Base-by-base conservation (phyloP, 768 basidiomycete genomes). In the Tremella yokohamensis region DNA sequence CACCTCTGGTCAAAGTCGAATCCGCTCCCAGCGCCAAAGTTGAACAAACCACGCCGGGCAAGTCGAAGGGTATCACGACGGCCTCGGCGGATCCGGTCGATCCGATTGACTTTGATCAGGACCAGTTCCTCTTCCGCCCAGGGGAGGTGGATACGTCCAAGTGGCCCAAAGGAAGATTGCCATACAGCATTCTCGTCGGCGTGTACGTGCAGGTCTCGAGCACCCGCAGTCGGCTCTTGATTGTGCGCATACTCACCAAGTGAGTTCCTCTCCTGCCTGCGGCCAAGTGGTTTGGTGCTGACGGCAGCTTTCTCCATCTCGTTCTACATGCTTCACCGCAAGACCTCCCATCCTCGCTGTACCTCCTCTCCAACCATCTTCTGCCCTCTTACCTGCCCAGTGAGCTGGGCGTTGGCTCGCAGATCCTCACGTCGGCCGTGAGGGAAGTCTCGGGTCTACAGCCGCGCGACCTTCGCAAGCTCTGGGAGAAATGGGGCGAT, bases 361-460 rank as follows among this genome's bases (percentile, higher is more conserved):
- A 90, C 72, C 83, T 91, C 19, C 79, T 91, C 29, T 89, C 89
- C 12, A 92, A 90, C 73, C 83, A 87, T 19, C 80, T 91, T 37
- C 81, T 84, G 1, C 87, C 89, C 18, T 83, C 87, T 0, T 92
- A 90, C 77, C 80, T 82, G 48, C 79, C 84, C 15, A 75, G 86
- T 80, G 78, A 79, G 47, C 75, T 79, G 45, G 78, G 78, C 13
- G 70, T 79, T 22, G 79, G 79, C 3, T 70, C 67, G 20, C 70
- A 75, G 55, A 68, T 77, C 61, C 12, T 81, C 87, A 47, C 84
- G 79, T 74, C 82, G 79, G 72, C 63, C 25, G 65, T 70, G 11
- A 66, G 58, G 37, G 69, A 73, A 20, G 72, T 74, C 26, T 74
- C 70, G 2, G 77, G 77, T 1, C 59, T 71, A 1, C 68, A 66